Conservation (phyloP, 2,329 filamentous ascomycete species). For the Colletotrichum sp. region DNA sequence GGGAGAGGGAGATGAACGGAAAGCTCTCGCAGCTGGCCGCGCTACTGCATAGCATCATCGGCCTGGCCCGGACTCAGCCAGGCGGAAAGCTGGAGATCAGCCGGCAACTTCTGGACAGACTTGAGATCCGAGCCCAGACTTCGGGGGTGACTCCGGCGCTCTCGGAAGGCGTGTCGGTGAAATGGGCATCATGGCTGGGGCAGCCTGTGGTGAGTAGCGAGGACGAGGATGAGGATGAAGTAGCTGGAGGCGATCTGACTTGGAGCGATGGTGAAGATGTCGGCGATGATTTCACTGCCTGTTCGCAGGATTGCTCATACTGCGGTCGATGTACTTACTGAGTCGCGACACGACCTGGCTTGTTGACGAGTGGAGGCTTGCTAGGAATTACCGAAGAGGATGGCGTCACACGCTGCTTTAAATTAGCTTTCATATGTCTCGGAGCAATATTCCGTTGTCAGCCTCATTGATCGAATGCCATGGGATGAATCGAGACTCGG, state of each 20-base stretch:
- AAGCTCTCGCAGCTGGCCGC: constrained; percentile 35
- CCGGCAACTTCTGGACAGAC: not conserved
- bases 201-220: not conserved
- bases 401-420: not conserved
- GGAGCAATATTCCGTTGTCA: not conserved
- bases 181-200: not conserved
- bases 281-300: constrained; percentile 14
- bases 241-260: not conserved
- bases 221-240: not conserved
- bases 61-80: not conserved
- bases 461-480: not conserved
- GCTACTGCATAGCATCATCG: constrained; percentile 21
- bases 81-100: constrained; percentile 8
- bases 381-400: not conserved
- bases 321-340: constrained; percentile 20
- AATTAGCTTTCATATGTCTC: not conserved
- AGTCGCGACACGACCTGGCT: not conserved
- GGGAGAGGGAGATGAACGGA: constrained; percentile 38
- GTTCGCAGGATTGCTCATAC: constrained; percentile 17
- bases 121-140: not conserved
- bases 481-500: not conserved
- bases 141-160: not conserved
- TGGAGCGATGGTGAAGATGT: not conserved
- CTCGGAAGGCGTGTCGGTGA: not conserved
- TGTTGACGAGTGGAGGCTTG: not conserved